Evolutionary conservation across 768 basidiomycete species (phyloP).

Genomic region (Termitomyces sp.): DNA sequence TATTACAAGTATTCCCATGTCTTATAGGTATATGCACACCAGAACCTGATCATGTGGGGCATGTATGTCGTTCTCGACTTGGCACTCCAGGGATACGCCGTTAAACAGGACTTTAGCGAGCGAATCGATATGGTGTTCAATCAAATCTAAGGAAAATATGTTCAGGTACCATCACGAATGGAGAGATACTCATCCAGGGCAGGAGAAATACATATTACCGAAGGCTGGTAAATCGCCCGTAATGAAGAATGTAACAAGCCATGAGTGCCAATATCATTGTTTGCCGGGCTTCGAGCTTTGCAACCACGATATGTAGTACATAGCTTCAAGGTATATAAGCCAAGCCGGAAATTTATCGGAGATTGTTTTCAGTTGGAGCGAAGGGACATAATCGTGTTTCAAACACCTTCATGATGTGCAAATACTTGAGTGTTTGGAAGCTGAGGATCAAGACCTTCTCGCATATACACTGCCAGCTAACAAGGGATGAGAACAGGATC

Average conservation of each 20-base stretch:
- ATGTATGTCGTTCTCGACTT: neutral
- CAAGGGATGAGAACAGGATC: neutral
- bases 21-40: neutral
- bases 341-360: neutral
- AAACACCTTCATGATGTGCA: neutral
- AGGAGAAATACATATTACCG: neutral
- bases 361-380: too few species aligned
- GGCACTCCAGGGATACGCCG: conserved; percentile 1
- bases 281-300: neutral
- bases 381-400: too few species aligned
- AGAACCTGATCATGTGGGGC: neutral
- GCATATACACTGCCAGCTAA: too few species aligned
- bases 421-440: neutral
- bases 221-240: neutral
- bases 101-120: neutral
- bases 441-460: neutral
- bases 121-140: neutral
- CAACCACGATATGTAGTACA: too few species aligned
- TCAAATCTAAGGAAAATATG: neutral
- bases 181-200: neutral
- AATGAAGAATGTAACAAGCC: neutral
- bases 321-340: neutral
- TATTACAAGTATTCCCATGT: neutral
- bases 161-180: neutral
- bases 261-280: neutral